A percentile compares a stretch with the other conserved stretches of the same genome.
Evolutionary conservation across 345 rosid genomes (phyloP).

Genomic region (Fremontodendron californicum): DNA sequence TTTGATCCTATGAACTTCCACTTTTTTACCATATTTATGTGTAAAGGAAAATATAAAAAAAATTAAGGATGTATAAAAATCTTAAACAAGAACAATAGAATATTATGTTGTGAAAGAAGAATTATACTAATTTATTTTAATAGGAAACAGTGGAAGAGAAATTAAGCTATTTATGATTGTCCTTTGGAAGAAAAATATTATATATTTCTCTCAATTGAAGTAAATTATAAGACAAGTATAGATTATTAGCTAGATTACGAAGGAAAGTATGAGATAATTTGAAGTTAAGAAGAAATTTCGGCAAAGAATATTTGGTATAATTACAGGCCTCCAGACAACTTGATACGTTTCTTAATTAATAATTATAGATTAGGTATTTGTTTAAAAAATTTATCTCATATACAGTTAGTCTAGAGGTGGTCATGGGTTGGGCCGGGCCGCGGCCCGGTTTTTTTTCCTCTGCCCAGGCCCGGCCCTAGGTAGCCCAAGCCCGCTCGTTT

Average conservation of each 20-base stretch:
- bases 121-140: not conserved
- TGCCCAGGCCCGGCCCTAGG: too few species aligned
- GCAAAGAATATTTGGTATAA: constrained; percentile 10
- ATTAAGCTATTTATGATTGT: not conserved
- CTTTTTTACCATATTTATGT: too few species aligned
- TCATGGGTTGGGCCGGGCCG: too few species aligned
- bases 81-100: not conserved
- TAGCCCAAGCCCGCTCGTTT: too few species aligned
- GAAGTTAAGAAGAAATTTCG: not conserved
- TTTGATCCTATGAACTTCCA: too few species aligned
- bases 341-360: constrained; percentile 1
- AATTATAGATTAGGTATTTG: not conserved
- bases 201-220: constrained; percentile 6
- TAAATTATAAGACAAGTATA: constrained; percentile 17
- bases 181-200: not conserved
- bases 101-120: not conserved
- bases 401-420: too few species aligned
- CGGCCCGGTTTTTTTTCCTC: too few species aligned
- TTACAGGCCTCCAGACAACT: not conserved
- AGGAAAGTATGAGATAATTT: constrained; percentile 10
- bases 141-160: not conserved
- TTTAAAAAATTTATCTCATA: too few species aligned
- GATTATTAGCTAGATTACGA: constrained; percentile 1
- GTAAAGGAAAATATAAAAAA: too few species aligned
- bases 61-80: not conserved